These are phyloP conservation scores for Calocera viscosa DNA, from an alignment of 768 basidiomycete species.

Conservation along the genomic window DNA sequence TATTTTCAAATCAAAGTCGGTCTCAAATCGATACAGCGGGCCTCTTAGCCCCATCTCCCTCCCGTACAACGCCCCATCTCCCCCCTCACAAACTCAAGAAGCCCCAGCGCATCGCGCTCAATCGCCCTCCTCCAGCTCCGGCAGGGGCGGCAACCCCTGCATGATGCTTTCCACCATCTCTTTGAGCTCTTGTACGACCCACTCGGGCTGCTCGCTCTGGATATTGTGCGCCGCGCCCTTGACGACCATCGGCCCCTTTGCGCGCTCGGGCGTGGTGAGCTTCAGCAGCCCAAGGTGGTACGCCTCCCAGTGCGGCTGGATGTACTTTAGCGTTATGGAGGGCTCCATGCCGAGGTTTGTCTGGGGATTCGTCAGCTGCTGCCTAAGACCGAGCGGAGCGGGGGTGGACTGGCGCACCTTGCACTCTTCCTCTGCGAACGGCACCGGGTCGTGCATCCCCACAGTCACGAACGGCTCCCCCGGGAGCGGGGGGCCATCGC, in stretches of 20 bases:
- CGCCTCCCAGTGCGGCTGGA: slow-evolving; percentile 2
- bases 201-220: not conserved
- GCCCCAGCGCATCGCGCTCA: not conserved
- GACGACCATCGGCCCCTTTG: not conserved
- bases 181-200: not conserved
- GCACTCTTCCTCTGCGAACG: not conserved
- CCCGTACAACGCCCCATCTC: not conserved
- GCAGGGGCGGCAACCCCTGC: not conserved
- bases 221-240: not conserved
- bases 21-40: too few relatives aligned
- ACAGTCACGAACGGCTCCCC: not conserved
- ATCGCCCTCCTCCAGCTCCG: too few relatives aligned
- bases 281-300: not conserved
- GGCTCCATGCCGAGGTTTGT: not conserved
- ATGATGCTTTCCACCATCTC: not conserved
- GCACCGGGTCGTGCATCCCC: slow-evolving; percentile 6
- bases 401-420: not conserved
- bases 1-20: too few relatives aligned
- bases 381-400: not conserved
- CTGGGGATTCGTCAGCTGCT: not conserved
- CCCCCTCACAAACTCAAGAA: not conserved
- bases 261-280: not conserved
- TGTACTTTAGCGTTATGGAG: not conserved
- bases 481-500: not conserved
- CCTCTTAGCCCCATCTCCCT: not conserved